Percentiles rank a stretch among this genome's conserved stretches.
phyloP scores from a whole-genome alignment of 805 yeast genomes.

The Zygosaccharomyces pseudorouxii region DNA sequence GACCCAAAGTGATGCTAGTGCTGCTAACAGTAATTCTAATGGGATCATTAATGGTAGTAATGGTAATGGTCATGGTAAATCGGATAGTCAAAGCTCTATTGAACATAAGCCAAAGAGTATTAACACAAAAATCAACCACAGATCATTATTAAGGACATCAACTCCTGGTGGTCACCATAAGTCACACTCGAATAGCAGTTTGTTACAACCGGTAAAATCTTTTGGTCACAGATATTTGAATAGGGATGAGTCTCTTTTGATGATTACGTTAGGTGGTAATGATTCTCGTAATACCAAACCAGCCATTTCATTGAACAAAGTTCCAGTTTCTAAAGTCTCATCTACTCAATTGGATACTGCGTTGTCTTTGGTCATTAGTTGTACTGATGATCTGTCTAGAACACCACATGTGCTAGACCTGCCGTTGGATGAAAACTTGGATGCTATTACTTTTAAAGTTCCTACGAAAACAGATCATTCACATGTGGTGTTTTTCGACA shows the following conservation, averaged over 20 bases:
- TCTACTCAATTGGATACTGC: constrained; percentile 89
- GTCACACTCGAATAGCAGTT: background rate
- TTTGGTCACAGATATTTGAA: constrained; percentile 78
- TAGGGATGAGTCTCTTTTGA: constrained; percentile 60
- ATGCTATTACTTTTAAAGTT: constrained; percentile 70
- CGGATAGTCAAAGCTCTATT: constrained; percentile 12
- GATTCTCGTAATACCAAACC: constrained; percentile 57
- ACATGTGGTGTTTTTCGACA: constrained; percentile 67
- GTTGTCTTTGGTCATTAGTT: constrained; percentile 60
- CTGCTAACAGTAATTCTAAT: background rate
- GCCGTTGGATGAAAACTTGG: constrained; percentile 73
- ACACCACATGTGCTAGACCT: constrained; percentile 66
- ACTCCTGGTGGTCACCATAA: constrained; percentile 7
- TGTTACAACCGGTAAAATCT: constrained; percentile 59
- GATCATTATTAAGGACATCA: constrained; percentile 9
- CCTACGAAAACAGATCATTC: constrained; percentile 45
- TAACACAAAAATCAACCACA: constrained; percentile 7
- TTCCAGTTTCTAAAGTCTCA: constrained; percentile 70
- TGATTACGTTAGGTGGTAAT: constrained; percentile 82
- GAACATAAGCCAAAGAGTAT: constrained; percentile 12
- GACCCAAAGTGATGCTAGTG: background rate
- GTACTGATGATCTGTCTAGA: constrained; percentile 39
- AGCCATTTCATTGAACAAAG: constrained; percentile 65
- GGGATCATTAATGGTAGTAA: background rate
- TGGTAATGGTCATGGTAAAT: background rate